Evolutionary conservation across 2,329 filamentous ascomycete genomes (phyloP), one percentile per base, ranked within the genome.

Genomic region (Beauveria rudraprayagi): DNA sequence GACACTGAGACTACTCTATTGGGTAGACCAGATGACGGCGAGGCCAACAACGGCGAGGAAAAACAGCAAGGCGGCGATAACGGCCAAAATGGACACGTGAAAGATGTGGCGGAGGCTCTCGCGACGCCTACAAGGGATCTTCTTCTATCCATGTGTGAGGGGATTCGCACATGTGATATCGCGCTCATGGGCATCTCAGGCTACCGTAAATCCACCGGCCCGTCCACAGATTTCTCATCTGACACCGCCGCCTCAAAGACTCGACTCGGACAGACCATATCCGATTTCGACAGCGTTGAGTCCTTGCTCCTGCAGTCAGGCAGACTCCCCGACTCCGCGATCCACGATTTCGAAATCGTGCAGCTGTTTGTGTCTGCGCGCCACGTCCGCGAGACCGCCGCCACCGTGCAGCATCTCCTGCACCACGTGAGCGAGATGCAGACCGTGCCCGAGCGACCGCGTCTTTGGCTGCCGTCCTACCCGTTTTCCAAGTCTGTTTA

Each of bases 291-390:
- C 62, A 64, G 69, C 19, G 76, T 74, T 41, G 81, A 85, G 65
- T 71, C 77, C 28, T 71, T 67, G 1, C 72, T 85, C 6, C 70
- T 84, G 10, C 68, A 72, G 2, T 78, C 79, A 34, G 74, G 76
- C 4, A 69, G 73, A 3, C 70, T 82, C 0, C 76, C 79, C 7
- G 72, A 74, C 17, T 76, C 75, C 0, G 81, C 79, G 51, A 74
- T 77, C 4, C 70, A 78, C 40, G 76, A 79, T 43, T 75, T 77
- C 2, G 78, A 82, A 57, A 75, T 82, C 1, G 77, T 84, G 7
- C 76, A 79, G 62, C 70, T 83, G 14, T 82, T 85, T 59, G 74
- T 84, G 0, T 84, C 83, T 62, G 77, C 81, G 3, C 79, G 82
- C 54, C 80, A 81, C 24, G 75, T 83, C 37, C 77, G 82, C 43